Conservation (phyloP, 805 yeast genomes). For the Cyberlindnera americana region DNA sequence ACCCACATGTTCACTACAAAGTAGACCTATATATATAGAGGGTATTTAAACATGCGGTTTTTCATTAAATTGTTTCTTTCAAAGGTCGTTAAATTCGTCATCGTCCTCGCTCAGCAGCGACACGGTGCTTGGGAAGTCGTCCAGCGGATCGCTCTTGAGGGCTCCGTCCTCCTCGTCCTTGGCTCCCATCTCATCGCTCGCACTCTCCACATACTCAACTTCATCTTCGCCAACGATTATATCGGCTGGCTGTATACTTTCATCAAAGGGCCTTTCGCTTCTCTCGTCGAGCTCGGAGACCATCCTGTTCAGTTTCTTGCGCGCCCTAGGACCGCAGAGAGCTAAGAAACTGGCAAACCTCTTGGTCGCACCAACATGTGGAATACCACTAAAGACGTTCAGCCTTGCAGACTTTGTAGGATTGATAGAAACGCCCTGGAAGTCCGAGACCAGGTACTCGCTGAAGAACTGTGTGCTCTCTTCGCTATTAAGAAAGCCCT, state of each 20-base stretch:
- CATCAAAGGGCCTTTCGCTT: slow-evolving; percentile 3
- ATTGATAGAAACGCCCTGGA: slow-evolving; percentile 7
- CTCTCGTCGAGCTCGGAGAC: slow-evolving; percentile 4
- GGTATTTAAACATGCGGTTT: neutral
- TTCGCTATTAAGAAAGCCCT: slow-evolving; percentile 20
- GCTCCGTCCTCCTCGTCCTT: neutral
- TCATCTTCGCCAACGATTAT: slow-evolving; percentile 6
- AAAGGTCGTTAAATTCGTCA: slow-evolving; percentile 17
- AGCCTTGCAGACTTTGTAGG: slow-evolving; percentile 16
- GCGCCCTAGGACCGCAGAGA: slow-evolving; percentile 8
- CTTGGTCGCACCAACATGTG: slow-evolving; percentile 14
- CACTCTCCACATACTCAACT: neutral
- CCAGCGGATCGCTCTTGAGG: neutral
- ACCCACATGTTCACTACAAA: slow-evolving; percentile 1
- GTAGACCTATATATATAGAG: neutral
- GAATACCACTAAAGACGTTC: slow-evolving; percentile 12
- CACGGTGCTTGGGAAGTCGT: slow-evolving; percentile 5
- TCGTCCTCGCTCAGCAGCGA: slow-evolving; percentile 17
- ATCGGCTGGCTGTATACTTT: slow-evolving; percentile 4
- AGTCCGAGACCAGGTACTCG: slow-evolving; percentile 9
- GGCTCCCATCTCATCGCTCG: neutral
- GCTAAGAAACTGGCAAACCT: slow-evolving; percentile 15
- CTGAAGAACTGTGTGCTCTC: slow-evolving; percentile 22
- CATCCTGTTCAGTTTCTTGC: slow-evolving; percentile 14
- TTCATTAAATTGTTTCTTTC: neutral